Conservation (phyloP, 2,329 filamentous ascomycete genomes). For the Dryadomyces quercus-mongolicae region DNA sequence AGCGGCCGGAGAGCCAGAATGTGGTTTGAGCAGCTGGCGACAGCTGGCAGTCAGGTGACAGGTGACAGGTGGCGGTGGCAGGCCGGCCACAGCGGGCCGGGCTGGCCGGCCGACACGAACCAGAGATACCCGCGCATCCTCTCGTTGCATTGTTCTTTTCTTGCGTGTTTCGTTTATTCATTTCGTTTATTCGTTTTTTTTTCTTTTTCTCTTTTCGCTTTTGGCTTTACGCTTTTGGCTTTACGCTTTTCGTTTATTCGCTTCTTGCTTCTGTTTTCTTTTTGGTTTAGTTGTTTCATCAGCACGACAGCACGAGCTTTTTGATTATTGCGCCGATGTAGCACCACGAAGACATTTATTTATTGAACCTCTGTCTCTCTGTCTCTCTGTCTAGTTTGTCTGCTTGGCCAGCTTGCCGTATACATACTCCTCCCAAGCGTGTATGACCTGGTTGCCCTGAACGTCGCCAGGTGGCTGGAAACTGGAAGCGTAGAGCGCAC, state of each 20-base stretch:
- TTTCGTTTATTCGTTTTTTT: neutral
- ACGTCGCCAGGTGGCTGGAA: conserved; percentile 27
- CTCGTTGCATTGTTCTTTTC: neutral
- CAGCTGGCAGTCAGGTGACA: neutral
- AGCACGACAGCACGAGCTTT: neutral
- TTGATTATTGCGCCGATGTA: neutral
- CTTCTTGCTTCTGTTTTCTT: neutral
- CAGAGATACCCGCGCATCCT: neutral
- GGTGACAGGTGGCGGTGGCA: neutral
- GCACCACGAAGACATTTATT: no score
- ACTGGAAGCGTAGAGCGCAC: conserved; percentile 29
- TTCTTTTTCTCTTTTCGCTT: neutral
- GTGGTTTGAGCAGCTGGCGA: neutral
- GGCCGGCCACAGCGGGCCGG: no score
- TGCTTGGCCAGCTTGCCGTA: conserved; percentile 18
- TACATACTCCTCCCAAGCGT: conserved; percentile 25
- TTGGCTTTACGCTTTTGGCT: no score
- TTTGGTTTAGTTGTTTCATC: neutral
- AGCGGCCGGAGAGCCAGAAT: neutral
- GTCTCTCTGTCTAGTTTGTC: neutral
- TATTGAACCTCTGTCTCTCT: no score
- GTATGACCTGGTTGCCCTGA: conserved; percentile 20
- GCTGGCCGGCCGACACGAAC: neutral
- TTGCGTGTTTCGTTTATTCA: neutral
- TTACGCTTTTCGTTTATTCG: neutral